These are phyloP conservation scores for Fusarium lyarnte DNA, from an alignment of 2,329 filamentous ascomycete genomes.

Conservation along the genomic window DNA sequence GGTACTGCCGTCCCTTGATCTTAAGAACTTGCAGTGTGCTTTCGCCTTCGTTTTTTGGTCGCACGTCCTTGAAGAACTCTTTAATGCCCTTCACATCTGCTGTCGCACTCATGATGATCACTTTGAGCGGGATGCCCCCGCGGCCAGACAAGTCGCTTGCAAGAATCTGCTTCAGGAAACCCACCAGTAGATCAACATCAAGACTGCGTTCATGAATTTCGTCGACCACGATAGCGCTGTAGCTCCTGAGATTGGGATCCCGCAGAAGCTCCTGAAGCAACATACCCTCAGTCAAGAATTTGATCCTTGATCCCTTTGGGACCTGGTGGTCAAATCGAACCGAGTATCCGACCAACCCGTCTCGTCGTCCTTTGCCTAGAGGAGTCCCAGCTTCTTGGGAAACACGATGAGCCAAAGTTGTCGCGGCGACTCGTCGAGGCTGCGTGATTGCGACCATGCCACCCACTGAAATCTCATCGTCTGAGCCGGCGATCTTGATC, in stretches of 20 bases:
- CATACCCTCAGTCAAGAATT: conserved; percentile 97
- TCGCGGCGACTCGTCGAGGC: conserved; percentile 91
- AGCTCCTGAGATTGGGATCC: conserved; percentile 83
- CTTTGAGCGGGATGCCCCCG: conserved; percentile 80
- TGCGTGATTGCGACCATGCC: conserved; percentile 94
- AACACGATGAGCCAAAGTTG: conserved; percentile 87
- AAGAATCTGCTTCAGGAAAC: conserved; percentile 85
- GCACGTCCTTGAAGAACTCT: conserved; percentile 71
- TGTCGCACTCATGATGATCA: conserved; percentile 97
- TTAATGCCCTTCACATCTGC: conserved; percentile 84
- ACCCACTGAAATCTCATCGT: conserved; percentile 65
- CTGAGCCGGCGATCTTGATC: conserved; percentile 56
- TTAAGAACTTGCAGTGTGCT: conserved; percentile 58
- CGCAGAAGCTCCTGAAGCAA: conserved; percentile 90
- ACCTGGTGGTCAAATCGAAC: conserved; percentile 92
- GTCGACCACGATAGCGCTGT: conserved; percentile 91
- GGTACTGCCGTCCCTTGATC: conserved; percentile 88
- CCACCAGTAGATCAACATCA: conserved; percentile 90
- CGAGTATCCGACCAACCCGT: conserved; percentile 82
- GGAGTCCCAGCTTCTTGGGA: conserved; percentile 76
- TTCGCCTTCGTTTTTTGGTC: conserved; percentile 22
- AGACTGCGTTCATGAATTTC: conserved; percentile 97
- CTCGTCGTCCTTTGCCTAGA: conserved; percentile 51
- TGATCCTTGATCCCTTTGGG: conserved; percentile 84
- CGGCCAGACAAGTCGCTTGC: conserved; percentile 69